Base-by-base conservation (phyloP, 441 rosid genomes). In the Pelargonium myrrhifolium region DNA sequence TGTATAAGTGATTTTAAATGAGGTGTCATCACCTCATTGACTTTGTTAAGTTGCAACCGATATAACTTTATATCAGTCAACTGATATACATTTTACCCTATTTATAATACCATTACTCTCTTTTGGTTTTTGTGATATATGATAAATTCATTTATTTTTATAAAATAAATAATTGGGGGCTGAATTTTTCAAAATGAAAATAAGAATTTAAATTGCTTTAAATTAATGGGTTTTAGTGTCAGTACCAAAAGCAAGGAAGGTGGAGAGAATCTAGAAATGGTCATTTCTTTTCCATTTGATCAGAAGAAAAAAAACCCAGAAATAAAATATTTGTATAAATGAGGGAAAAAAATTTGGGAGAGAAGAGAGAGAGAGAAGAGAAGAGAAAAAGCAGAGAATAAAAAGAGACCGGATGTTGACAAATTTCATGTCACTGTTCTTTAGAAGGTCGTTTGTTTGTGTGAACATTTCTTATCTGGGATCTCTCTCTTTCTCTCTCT, bases 321-420 rank as follows among this genome's bases (percentile, higher is more conserved):
- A 76, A 73, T 8, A 61, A 59, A 62, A 17, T 18, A 39, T 17
- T 28, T 28, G 31, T 31, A 62, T 4, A 42, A 26, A 78, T 24
- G 28, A 15, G 11, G 42, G 35, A 21, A 66, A 45, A 5, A 18
- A 20, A 22, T 26, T 55, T 15, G 62, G 9, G 40, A 26, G 67
- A 62, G 68, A 64, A n/a, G n/a, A n/a, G n/a, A 65, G 64, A 17
- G 28, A 40, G 66, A 20, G 39, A 64, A 71, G 80, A 71, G 77
- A 43, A 73, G 79, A 78, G 82, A 79, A 80, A 81, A 85, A 77
- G 82, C 83, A 86, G 82, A 87, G 98, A 93, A 89, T 87, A 89
- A 85, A 89, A 86, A 75, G 85, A 82, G 98, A 89, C 96, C 89
- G 85, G 90, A 89, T 85, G 89, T 90, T 87, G 97, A 93, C 97